These are phyloP conservation scores for Catharanthus roseus DNA, from an alignment of 257 asterid genomes.

Conservation along the genomic window DNA sequence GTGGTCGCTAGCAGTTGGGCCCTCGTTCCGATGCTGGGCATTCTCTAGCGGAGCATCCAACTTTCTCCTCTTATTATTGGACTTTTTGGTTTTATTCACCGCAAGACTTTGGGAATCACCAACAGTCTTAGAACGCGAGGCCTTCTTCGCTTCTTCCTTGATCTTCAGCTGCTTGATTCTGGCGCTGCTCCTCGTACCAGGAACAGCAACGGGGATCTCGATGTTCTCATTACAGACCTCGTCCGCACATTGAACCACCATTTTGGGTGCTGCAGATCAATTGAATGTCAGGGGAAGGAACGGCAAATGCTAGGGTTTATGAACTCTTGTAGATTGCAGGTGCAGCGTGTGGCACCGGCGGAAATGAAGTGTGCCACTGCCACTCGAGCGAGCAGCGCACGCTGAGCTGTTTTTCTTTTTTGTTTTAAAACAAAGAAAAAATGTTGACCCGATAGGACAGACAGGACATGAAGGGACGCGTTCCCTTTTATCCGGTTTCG, in stretches of 20 bases:
- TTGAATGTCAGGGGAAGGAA: neutral
- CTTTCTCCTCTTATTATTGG: constrained; percentile 4
- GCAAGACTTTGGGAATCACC: neutral
- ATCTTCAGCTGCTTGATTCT: constrained; percentile 16
- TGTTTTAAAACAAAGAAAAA: neutral
- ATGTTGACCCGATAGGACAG: neutral
- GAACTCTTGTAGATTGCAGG: neutral
- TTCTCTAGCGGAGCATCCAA: neutral
- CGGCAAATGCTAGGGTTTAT: neutral
- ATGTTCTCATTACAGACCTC: constrained; percentile 9
- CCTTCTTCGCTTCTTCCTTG: neutral
- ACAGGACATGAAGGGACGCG: neutral
- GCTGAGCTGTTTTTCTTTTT: too few species aligned
- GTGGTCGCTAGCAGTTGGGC: neutral
- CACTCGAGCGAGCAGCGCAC: neutral
- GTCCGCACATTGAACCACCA: constrained; percentile 20
- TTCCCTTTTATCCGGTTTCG: neutral
- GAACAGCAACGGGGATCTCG: constrained; percentile 9
- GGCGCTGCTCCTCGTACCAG: constrained; percentile 20
- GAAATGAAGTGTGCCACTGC: neutral
- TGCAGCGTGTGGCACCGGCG: neutral
- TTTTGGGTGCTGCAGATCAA: neutral
- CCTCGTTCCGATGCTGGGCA: neutral
- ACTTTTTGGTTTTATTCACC: neutral
- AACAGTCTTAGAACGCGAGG: neutral